These are phyloP conservation scores for Endotrypanum monterogeii DNA, from an alignment of 208 protist species.

Conservation along the genomic window DNA sequence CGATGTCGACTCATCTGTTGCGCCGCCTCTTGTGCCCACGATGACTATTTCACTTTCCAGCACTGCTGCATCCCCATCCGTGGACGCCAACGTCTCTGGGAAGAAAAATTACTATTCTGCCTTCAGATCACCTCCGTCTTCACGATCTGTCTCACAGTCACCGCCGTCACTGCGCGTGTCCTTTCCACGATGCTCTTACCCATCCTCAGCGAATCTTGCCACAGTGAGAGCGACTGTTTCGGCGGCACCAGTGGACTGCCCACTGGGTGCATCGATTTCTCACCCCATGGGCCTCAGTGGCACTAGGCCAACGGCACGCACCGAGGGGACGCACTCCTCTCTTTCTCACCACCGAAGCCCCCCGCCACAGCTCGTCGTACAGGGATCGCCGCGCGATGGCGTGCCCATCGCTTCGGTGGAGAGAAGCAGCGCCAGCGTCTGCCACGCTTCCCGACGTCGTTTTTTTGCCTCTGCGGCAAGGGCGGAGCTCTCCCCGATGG, in stretches of 20 bases:
- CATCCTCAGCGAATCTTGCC: background rate
- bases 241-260: background rate
- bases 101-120: background rate
- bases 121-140: background rate
- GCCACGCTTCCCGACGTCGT: background rate
- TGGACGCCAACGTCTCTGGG: background rate
- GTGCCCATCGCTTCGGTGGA: background rate
- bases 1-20: background rate
- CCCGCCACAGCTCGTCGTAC: background rate
- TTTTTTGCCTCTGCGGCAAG: slow-evolving; percentile 26
- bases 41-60: background rate
- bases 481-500: slow-evolving; percentile 28
- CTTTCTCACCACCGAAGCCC: slow-evolving; percentile 2
- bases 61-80: background rate
- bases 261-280: background rate
- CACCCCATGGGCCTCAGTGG: background rate
- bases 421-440: background rate
- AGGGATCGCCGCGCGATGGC: background rate
- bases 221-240: background rate
- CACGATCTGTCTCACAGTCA: slow-evolving; percentile 4
- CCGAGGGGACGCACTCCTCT: background rate
- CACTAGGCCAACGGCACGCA: background rate
- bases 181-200: slow-evolving; percentile 26
- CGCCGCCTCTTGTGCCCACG: background rate
- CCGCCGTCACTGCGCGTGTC: slow-evolving; percentile 26